Evolutionary conservation across 805 yeast species (phyloP).

Genomic region (Pichia cabralensis): DNA sequence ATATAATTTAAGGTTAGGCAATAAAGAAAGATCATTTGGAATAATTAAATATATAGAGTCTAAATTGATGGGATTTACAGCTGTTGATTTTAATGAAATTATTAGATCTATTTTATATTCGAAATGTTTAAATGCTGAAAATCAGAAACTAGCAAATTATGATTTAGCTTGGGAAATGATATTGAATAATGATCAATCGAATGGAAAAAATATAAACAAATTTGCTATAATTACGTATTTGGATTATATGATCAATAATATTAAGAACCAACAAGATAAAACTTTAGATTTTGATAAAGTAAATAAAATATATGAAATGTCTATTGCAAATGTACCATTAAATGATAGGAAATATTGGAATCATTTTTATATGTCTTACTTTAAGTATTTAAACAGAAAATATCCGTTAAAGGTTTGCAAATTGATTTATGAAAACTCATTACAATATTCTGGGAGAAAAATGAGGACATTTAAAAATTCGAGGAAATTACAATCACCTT

Average conservation of each 20-base stretch:
- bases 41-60: conserved; percentile 20
- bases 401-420: conserved; percentile 17
- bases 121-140: background rate
- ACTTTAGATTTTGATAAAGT: conserved; percentile 18
- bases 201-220: conserved; percentile 14
- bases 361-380: conserved; percentile 21
- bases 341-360: conserved; percentile 23
- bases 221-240: conserved; percentile 21
- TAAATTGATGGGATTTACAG: conserved; percentile 17
- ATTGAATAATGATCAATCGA: conserved; percentile 4
- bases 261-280: background rate
- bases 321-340: conserved; percentile 3
- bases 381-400: conserved; percentile 22
- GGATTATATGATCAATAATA: conserved; percentile 19
- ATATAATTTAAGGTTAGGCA: conserved; percentile 18
- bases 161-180: conserved; percentile 24
- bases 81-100: conserved; percentile 24
- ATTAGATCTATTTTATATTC: conserved; percentile 17
- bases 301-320: conserved; percentile 16
- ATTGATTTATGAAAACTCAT: conserved; percentile 15
- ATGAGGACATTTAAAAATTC: background rate
- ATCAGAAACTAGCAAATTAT: conserved; percentile 2
- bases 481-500: background rate
- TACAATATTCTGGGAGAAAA: background rate
- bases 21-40: conserved; percentile 22